These are phyloP conservation scores for Colletotrichum kahawae DNA, from an alignment of 2,329 filamentous ascomycete species.

Conservation along the genomic window DNA sequence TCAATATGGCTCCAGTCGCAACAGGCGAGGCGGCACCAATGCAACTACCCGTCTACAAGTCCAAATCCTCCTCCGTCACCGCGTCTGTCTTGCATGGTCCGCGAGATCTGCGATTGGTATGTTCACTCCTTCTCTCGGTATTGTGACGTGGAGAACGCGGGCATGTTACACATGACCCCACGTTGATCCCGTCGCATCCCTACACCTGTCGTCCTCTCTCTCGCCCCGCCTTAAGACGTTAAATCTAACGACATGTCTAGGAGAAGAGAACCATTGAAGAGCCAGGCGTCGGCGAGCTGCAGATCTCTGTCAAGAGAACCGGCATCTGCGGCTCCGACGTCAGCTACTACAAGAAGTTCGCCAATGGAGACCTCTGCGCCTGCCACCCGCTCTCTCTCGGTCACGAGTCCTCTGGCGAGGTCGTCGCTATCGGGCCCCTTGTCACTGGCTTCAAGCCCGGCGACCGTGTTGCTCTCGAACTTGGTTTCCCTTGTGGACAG, in stretches of 20 bases:
- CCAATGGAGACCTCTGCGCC: slow-evolving; percentile 72
- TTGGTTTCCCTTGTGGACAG: slow-evolving; percentile 58
- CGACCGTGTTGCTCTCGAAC: slow-evolving; percentile 64
- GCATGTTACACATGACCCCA: slow-evolving; percentile 35
- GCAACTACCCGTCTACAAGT: slow-evolving; percentile 45
- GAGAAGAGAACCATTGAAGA: slow-evolving; percentile 55
- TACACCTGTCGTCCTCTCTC: not conserved
- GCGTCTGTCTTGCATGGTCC: slow-evolving; percentile 64
- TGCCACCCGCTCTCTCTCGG: slow-evolving; percentile 69
- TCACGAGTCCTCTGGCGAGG: slow-evolving; percentile 66
- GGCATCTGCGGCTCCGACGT: slow-evolving; percentile 75
- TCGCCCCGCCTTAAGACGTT: slow-evolving; percentile 2
- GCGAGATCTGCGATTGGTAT: slow-evolving; percentile 62
- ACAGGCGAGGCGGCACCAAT: slow-evolving; percentile 47
- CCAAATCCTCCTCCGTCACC: slow-evolving; percentile 50
- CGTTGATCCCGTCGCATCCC: slow-evolving; percentile 12
- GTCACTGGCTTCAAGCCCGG: slow-evolving; percentile 58
- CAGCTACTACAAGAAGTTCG: slow-evolving; percentile 75
- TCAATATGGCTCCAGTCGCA: slow-evolving; percentile 56
- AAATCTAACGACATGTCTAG: slow-evolving; percentile 36
- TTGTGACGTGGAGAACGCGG: slow-evolving; percentile 9
- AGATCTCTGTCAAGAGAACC: slow-evolving; percentile 68
- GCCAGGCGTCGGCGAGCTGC: slow-evolving; percentile 59
- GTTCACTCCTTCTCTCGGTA: slow-evolving; percentile 25
- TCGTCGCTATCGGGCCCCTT: slow-evolving; percentile 59